Conservation (phyloP, 208 protist species). For the Acanthamoeba triangularis region DNA sequence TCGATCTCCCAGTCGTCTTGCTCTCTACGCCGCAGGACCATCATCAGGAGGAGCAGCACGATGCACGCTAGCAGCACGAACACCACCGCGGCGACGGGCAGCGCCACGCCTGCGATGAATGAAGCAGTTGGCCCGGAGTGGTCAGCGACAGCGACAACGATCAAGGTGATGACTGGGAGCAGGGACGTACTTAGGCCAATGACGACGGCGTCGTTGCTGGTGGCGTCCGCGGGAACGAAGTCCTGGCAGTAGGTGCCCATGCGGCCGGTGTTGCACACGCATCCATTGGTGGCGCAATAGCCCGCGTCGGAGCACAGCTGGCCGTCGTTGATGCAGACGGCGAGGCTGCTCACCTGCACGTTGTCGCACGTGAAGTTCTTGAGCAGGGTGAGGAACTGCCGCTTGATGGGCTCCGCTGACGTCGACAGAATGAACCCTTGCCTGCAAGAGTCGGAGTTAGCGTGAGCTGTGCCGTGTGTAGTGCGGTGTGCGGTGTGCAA, state of each 20-base stretch:
- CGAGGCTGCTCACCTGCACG: not conserved
- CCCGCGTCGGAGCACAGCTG: not conserved
- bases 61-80: not conserved
- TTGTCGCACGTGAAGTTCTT: constrained; percentile 21
- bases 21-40: not conserved
- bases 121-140: no score
- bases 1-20: constrained; percentile 7
- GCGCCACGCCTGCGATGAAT: not conserved
- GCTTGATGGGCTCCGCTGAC: not conserved
- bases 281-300: not conserved
- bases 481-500: no score
- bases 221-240: no score
- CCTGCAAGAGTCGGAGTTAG: not conserved
- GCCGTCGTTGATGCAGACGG: not conserved
- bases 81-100: not conserved
- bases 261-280: not conserved
- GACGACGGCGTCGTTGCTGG: not conserved
- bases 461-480: no score
- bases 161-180: no score
- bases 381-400: not conserved
- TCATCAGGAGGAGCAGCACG: not conserved
- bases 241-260: not conserved
- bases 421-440: not conserved
- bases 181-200: not conserved
- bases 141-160: no score